Evolutionary conservation across 1,284 basidiomycete species (phyloP).

Genomic region (Rhodotorula sp.): DNA sequence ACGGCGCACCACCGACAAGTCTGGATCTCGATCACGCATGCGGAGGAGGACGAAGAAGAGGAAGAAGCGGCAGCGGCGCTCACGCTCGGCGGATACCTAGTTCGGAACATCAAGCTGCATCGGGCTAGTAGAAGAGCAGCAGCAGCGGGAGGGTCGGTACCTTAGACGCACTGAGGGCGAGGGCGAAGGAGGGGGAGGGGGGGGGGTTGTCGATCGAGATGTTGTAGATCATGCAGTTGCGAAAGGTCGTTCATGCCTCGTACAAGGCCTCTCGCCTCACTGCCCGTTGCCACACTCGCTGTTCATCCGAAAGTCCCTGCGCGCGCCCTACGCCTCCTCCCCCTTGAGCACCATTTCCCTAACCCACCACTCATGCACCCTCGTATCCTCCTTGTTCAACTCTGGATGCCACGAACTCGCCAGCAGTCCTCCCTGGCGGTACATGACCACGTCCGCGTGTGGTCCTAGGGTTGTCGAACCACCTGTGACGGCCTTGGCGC

Average conservation of each 20-base stretch:
- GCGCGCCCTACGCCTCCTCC: neutral
- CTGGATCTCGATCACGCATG: conserved; percentile 38
- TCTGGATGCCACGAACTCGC: conserved; percentile 95
- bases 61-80: conserved; percentile 19
- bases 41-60: conserved; percentile 41
- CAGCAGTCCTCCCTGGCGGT: conserved; percentile 78
- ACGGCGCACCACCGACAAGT: conserved; percentile 44
- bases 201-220: no score
- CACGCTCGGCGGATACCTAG: conserved; percentile 29
- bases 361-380: conserved; percentile 71
- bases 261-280: no score
- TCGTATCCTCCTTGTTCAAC: conserved; percentile 70
- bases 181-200: no score
- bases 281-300: no score
- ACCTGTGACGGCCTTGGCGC: conserved; percentile 47
- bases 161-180: no score
- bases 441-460: conserved; percentile 71
- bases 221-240: no score
- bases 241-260: no score
- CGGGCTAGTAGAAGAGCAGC: neutral
- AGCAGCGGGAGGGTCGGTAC: no score
- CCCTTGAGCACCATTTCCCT: conserved; percentile 19
- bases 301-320: no score
- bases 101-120: conserved; percentile 28
- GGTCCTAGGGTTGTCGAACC: conserved; percentile 49